Base-by-base conservation (phyloP, 129 eudicot genomes). In the Silybum marianum region DNA sequence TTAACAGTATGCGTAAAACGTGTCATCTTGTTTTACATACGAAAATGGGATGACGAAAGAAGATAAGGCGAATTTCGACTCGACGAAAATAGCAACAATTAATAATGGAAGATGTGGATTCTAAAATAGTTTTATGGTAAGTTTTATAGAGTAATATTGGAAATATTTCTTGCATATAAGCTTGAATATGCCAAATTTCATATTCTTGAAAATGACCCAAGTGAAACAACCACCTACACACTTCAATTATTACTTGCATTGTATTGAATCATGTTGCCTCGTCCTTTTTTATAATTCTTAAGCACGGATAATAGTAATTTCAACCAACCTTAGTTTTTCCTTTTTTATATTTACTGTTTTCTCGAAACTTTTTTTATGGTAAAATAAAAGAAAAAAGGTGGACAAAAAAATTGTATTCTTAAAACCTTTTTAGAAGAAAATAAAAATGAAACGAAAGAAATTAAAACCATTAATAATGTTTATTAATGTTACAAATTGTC, bases 161-260 rank as follows among this genome's bases (percentile, higher is more conserved):
- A 24, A 48, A 7, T 14, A 32, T 82, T 38, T 54, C 48, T 70
- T 82, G 65, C 65, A 26, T 73, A 76, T 71, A 72, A 72, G 69
- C 80, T 77, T 63, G 32, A 40, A 78, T n/a, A 78, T 83, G 86
- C 79, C 86, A 71, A 83, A 78, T 62, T 78, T 78, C 82, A 44
- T 78, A 72, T 83, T 46, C 79, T 78, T 77, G 86, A 77, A 76
- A 83, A 70, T 23, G 73, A 76, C 86, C 67, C 65, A 10, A 68
- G 72, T 75, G 18, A 54, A 70, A 39, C 71, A 60, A 30, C 79
- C 54, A 73, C 46, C 67, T 19, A 63, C 81, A 68, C 65, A 24
- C 46, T 32, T 76, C 66, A 71, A 67, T 82, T 69, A 82, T 82
- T 26, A 42, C 79, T 65, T 21, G 58, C 28, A 24, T 71, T 79